Evolutionary conservation across 805 yeast genomes (phyloP).

Genomic region (Saturnispora besseyi): DNA sequence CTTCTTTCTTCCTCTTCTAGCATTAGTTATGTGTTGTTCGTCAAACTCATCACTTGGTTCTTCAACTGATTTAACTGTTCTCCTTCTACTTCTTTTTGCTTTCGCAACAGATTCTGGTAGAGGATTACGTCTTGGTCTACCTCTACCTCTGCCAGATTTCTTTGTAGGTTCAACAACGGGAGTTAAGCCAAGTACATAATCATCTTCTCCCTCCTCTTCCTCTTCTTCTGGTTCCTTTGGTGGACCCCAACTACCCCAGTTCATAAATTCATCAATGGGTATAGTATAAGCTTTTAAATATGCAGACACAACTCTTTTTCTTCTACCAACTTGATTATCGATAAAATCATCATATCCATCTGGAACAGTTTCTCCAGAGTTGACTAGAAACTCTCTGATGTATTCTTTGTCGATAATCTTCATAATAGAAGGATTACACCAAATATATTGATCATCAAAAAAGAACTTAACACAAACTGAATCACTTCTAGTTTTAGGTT

Average conservation of each 20-base stretch:
- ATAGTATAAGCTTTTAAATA: conserved; percentile 32
- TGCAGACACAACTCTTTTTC: conserved; percentile 25
- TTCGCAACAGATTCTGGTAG: conserved; percentile 15
- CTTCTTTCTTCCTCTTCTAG: conserved; percentile 9
- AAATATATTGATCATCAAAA: conserved; percentile 62
- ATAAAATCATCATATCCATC: conserved; percentile 1
- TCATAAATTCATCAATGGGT: conserved; percentile 38
- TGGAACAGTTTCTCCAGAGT: conserved; percentile 26
- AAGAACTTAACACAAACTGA: conserved; percentile 51
- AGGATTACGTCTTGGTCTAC: background rate
- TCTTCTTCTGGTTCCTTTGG: conserved; percentile 20
- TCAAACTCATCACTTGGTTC: background rate
- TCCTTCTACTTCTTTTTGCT: conserved; percentile 18
- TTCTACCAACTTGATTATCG: conserved; percentile 11
- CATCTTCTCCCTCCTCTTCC: conserved; percentile 7
- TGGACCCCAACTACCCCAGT: conserved; percentile 35
- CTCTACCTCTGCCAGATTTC: conserved; percentile 6
- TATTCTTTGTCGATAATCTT: conserved; percentile 34
- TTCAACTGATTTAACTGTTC: conserved; percentile 14
- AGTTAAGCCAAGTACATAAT: conserved; percentile 5
- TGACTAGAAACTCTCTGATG: conserved; percentile 28
- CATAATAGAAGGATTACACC: conserved; percentile 50
- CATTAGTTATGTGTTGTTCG: conserved; percentile 1
- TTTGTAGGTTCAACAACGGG: background rate
- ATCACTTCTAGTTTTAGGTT: conserved; percentile 36